phyloP scores from a whole-genome alignment of 2,329 filamentous ascomycete species.

The Coniosporium uncinatum region DNA sequence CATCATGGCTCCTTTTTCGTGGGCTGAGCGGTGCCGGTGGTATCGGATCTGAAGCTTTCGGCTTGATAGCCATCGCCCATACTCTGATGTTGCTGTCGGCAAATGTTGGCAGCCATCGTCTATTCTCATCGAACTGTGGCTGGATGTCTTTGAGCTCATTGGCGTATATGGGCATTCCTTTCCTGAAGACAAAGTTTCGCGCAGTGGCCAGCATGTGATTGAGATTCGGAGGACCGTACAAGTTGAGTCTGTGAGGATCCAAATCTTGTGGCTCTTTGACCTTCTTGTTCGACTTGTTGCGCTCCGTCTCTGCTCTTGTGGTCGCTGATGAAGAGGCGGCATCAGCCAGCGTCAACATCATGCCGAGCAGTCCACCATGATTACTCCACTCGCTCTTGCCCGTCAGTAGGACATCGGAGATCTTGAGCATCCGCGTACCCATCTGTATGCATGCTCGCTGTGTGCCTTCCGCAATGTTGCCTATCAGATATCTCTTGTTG shows the following conservation, averaged over 20 bases:
- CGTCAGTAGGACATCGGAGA: slow-evolving; percentile 77
- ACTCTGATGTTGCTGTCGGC: slow-evolving; percentile 73
- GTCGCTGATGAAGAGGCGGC: slow-evolving; percentile 40
- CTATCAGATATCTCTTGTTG: slow-evolving; percentile 79
- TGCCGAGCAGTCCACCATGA: slow-evolving; percentile 77
- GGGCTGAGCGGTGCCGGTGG: not conserved
- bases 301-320: slow-evolving; percentile 28
- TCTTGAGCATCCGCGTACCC: slow-evolving; percentile 56
- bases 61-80: slow-evolving; percentile 69
- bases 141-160: slow-evolving; percentile 52
- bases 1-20: slow-evolving; percentile 14
- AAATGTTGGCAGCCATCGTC: slow-evolving; percentile 56
- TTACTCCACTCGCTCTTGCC: slow-evolving; percentile 72
- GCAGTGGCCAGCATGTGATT: slow-evolving; percentile 77
- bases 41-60: slow-evolving; percentile 4
- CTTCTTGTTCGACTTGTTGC: slow-evolving; percentile 3
- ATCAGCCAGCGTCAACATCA: slow-evolving; percentile 81
- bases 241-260: slow-evolving; percentile 13
- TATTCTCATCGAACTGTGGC: slow-evolving; percentile 17
- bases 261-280: slow-evolving; percentile 7
- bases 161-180: slow-evolving; percentile 67
- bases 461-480: slow-evolving; percentile 75
- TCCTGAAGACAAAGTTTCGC: slow-evolving; percentile 80
- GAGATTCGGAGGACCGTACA: slow-evolving; percentile 75
- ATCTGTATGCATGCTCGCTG: slow-evolving; percentile 72